These are phyloP conservation scores for Candida tunisiensis DNA, from an alignment of 1,139 yeast species.

Conservation along the genomic window DNA sequence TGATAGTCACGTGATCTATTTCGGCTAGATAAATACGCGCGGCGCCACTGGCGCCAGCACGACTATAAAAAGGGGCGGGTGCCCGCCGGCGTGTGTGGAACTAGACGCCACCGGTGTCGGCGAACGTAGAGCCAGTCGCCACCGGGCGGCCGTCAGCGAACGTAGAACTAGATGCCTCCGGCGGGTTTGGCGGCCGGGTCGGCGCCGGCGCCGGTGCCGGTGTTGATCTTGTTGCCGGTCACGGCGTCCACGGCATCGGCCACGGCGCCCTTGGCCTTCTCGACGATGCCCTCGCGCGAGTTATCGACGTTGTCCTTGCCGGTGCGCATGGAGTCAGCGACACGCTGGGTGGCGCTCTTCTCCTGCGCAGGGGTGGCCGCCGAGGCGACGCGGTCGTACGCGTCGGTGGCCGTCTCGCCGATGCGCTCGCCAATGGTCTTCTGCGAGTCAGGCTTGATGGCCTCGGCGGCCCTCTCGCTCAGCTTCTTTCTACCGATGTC, in stretches of 20 bases:
- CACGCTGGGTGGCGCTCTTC: slow-evolving; percentile 49
- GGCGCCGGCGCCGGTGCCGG: neutral
- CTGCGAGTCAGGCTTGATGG: slow-evolving; percentile 52
- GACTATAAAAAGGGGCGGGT: too few species aligned
- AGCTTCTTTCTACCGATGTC: slow-evolving; percentile 17
- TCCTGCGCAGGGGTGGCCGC: slow-evolving; percentile 39
- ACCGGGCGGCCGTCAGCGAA: too few species aligned
- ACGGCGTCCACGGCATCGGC: slow-evolving; percentile 6
- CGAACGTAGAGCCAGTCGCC: too few species aligned
- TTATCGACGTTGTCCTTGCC: slow-evolving; percentile 18
- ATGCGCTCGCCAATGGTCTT: slow-evolving; percentile 48
- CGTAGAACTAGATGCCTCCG: too few species aligned
- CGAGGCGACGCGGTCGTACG: slow-evolving; percentile 45
- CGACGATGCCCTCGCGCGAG: slow-evolving; percentile 8
- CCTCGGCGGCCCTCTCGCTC: slow-evolving; percentile 48
- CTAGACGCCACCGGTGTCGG: too few species aligned
- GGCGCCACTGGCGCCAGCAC: too few species aligned
- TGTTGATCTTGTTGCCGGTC: slow-evolving; percentile 9
- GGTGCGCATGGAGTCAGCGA: slow-evolving; percentile 32
- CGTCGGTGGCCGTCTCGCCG: slow-evolving; percentile 53
- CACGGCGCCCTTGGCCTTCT: slow-evolving; percentile 7
- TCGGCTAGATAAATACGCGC: too few species aligned
- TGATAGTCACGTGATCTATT: too few species aligned
- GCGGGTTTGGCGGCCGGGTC: too few species aligned
- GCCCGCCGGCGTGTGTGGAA: too few species aligned